Evolutionary conservation across 2,329 filamentous ascomycete species (phyloP).

Genomic region (Diaporthe ilicicola): DNA sequence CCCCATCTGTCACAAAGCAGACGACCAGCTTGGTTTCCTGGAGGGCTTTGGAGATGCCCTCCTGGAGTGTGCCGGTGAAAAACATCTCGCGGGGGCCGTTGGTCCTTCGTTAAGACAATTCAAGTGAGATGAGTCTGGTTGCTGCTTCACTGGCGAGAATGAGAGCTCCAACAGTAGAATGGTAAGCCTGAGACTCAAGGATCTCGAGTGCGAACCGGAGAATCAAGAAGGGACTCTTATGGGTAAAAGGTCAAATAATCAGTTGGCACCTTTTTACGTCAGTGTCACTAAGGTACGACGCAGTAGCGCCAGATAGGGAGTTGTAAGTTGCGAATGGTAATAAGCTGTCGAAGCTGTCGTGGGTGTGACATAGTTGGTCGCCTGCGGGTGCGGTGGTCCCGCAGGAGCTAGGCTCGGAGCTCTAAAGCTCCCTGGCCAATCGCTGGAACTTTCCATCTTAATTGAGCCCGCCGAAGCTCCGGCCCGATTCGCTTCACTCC

Average conservation of each 20-base stretch:
- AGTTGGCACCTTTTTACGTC: slow-evolving; percentile 8
- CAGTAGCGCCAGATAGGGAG: background rate
- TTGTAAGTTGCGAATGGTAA: background rate
- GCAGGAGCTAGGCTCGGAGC: slow-evolving; percentile 4
- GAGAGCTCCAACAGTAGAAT: background rate
- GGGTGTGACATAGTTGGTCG: background rate
- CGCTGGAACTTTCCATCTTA: slow-evolving; percentile 14
- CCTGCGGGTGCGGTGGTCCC: background rate
- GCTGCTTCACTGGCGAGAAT: background rate
- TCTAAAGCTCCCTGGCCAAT: slow-evolving; percentile 14
- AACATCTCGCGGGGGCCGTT: slow-evolving; percentile 70
- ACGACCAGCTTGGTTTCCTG: slow-evolving; percentile 79
- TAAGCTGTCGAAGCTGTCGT: background rate
- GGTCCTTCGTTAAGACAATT: background rate
- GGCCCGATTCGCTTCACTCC: background rate
- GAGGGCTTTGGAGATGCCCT: slow-evolving; percentile 80
- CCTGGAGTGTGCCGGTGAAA: slow-evolving; percentile 80
- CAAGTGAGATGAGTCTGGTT: background rate
- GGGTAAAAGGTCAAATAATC: background rate
- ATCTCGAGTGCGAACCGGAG: background rate
- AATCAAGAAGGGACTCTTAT: background rate
- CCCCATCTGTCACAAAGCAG: slow-evolving; percentile 86
- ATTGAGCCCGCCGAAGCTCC: background rate
- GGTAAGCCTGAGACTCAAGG: background rate
- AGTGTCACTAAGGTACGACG: background rate